phyloP scores from a whole-genome alignment of 73 alveolate species.

The Durusdinium trenchii region DNA sequence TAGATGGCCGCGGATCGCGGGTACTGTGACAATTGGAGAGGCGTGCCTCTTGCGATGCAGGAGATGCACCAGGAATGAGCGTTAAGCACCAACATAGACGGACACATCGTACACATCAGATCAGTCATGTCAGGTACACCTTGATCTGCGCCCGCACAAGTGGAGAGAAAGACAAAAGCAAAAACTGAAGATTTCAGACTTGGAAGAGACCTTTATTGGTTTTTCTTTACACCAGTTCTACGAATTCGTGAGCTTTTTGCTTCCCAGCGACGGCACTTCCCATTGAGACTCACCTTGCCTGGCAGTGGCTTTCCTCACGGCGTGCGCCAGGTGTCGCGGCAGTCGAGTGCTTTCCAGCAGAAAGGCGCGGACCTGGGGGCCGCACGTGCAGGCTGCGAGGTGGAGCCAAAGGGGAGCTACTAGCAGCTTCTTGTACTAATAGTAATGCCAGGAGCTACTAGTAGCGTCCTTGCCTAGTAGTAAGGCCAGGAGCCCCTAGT shows the following conservation, averaged over 20 bases:
- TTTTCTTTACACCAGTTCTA: not conserved
- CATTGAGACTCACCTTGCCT: not conserved
- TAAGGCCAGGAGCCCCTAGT: not conserved
- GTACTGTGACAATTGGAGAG: too few species aligned
- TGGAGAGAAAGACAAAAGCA: not conserved
- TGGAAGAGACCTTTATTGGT: not conserved
- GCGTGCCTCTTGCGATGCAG: too few species aligned
- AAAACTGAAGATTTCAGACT: too few species aligned
- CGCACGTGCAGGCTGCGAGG: not conserved
- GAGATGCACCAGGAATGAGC: too few species aligned
- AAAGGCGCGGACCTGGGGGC: conserved; percentile 59
- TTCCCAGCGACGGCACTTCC: not conserved
- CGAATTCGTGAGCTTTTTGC: not conserved
- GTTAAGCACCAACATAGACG: too few species aligned
- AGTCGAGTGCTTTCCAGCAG: conserved; percentile 65
- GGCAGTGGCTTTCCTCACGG: conserved; percentile 60
- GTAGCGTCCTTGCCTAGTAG: not conserved
- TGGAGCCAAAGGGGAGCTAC: not conserved
- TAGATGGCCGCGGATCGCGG: too few species aligned
- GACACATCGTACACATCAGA: too few species aligned
- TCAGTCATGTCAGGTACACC: not conserved
- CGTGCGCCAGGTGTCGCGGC: conserved; percentile 68
- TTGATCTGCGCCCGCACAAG: not conserved
- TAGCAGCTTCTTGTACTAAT: not conserved
- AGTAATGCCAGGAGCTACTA: not conserved